phyloP scores from a whole-genome alignment of 2,329 filamentous ascomycete species.

The Diaporthe citriasiana region DNA sequence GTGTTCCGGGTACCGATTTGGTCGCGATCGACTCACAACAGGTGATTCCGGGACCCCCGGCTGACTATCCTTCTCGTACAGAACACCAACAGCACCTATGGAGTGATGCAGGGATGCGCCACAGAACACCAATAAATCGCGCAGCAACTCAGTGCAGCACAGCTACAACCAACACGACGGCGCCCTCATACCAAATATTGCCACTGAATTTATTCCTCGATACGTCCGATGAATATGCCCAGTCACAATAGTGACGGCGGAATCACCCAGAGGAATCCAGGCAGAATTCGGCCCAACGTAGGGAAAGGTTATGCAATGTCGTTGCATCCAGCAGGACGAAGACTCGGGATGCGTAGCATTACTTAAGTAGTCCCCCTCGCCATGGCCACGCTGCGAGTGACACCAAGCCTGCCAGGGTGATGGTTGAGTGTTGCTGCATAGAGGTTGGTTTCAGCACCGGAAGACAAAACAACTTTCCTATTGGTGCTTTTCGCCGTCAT shows the following conservation, averaged over 20 bases:
- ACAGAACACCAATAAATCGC: slow-evolving; percentile 13
- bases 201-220: neutral
- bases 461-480: neutral
- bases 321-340: neutral
- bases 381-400: neutral
- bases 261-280: neutral
- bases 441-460: neutral
- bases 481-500: neutral
- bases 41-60: slow-evolving; percentile 19
- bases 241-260: neutral
- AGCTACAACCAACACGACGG: neutral
- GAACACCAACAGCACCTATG: neutral
- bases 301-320: neutral
- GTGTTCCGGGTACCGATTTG: neutral
- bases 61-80: slow-evolving; percentile 9
- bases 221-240: too few relatives aligned
- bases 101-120: neutral
- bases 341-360: neutral
- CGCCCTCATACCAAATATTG: neutral
- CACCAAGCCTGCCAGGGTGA: neutral
- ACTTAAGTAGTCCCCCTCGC: neutral
- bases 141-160: neutral
- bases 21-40: slow-evolving; percentile 7
- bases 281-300: neutral
- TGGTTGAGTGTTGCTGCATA: neutral